Conservation (phyloP, 257 asterid genomes). For the Ballota nigra region DNA sequence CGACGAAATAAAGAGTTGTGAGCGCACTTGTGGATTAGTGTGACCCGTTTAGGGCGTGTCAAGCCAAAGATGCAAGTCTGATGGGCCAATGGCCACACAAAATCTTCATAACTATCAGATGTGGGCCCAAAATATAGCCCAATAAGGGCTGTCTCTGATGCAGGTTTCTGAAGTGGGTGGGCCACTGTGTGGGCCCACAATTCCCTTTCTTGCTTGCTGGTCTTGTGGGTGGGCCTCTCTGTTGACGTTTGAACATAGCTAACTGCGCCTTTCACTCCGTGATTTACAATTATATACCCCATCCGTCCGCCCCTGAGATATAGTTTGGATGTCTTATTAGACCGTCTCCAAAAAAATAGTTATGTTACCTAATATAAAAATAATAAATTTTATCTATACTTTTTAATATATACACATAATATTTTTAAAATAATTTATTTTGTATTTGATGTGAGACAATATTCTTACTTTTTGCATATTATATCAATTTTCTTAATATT, state of each 20-base stretch:
- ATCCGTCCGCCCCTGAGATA: too few species aligned
- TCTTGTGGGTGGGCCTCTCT: constrained; percentile 30
- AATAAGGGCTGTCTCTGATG: neutral
- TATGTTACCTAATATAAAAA: too few species aligned
- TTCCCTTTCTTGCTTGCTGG: constrained; percentile 36
- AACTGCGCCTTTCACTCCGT: constrained; percentile 57
- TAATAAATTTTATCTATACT: too few species aligned
- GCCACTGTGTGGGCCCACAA: constrained; percentile 18
- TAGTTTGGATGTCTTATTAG: too few species aligned
- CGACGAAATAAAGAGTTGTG: constrained; percentile 15
- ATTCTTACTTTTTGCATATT: too few species aligned
- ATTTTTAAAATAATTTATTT: too few species aligned
- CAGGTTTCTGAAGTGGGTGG: constrained; percentile 10
- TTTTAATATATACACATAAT: too few species aligned
- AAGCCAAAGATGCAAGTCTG: neutral
- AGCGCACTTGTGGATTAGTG: constrained; percentile 12
- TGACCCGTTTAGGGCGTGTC: neutral
- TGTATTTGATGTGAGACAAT: too few species aligned
- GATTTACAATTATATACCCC: constrained; percentile 20
- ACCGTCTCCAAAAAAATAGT: too few species aligned
- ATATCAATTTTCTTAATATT: too few species aligned
- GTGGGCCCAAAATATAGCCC: constrained; percentile 10
- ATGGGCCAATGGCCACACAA: neutral
- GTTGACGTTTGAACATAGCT: neutral
- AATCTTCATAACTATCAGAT: neutral